phyloP scores from a whole-genome alignment of 2,329 filamentous ascomycete genomes.

The Fusarium torreyae region DNA sequence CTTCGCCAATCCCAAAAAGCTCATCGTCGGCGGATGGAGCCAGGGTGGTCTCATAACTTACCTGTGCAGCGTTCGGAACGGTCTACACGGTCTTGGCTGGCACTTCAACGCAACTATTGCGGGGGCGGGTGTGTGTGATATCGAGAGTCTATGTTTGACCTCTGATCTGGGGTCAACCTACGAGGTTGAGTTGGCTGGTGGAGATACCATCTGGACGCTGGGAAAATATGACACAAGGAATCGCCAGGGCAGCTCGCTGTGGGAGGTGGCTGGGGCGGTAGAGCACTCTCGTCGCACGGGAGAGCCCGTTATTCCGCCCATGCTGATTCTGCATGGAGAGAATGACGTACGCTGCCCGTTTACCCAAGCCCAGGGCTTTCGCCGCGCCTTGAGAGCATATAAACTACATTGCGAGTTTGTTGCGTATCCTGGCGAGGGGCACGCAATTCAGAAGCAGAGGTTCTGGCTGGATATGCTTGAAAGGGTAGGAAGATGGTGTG shows the following conservation, averaged over 20 bases:
- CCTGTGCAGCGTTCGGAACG: conserved; percentile 56
- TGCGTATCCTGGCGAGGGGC: conserved; percentile 20
- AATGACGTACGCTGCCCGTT: conserved; percentile 37
- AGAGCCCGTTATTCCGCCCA: conserved; percentile 16
- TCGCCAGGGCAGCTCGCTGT: conserved; percentile 33
- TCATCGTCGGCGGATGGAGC: conserved; percentile 57
- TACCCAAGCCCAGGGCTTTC: conserved; percentile 25
- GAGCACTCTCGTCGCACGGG: not conserved
- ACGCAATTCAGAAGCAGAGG: conserved; percentile 20
- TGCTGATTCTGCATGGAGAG: conserved; percentile 36
- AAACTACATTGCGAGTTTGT: conserved; percentile 31
- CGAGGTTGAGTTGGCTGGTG: conserved; percentile 29
- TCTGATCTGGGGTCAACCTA: conserved; percentile 38
- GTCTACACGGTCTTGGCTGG: conserved; percentile 53
- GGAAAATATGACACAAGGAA: conserved; percentile 21
- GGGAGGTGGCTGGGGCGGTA: conserved; percentile 24
- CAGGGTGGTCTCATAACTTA: conserved; percentile 59
- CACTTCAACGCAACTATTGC: conserved; percentile 55
- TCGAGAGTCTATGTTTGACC: conserved; percentile 55
- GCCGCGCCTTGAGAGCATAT: conserved; percentile 22
- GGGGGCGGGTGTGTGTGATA: conserved; percentile 56
- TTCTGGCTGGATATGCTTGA: conserved; percentile 42
- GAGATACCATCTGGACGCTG: conserved; percentile 25
- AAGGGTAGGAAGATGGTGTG: conserved; percentile 30
- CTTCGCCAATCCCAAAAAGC: conserved; percentile 49